These are phyloP conservation scores for Nephromyces sp. DNA, from an alignment of 169 alveolate genomes.

Conservation along the genomic window DNA sequence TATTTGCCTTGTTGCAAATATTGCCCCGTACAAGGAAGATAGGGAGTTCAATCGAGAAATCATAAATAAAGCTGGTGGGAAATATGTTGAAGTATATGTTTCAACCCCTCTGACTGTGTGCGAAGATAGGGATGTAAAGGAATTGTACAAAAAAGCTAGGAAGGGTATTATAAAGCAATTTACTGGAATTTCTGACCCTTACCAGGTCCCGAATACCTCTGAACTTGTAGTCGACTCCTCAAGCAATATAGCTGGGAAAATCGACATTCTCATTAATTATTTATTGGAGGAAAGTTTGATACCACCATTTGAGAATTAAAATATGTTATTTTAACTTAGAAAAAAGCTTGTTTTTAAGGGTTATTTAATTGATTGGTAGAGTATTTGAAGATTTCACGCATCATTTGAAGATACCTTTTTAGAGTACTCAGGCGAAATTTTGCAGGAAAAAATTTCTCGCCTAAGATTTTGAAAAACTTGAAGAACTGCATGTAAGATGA, in stretches of 20 bases:
- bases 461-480: too few species aligned
- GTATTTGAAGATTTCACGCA: too few species aligned
- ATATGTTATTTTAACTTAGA: not conserved
- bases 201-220: conserved; percentile 27
- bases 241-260: conserved; percentile 15
- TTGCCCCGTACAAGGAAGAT: conserved; percentile 33
- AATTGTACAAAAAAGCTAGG: conserved; percentile 36
- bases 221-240: conserved; percentile 25
- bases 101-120: conserved; percentile 30
- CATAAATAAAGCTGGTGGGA: conserved; percentile 21
- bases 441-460: too few species aligned
- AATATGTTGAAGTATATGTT: conserved; percentile 34
- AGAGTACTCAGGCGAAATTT: too few species aligned
- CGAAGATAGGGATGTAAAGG: conserved; percentile 34
- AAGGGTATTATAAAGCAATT: conserved; percentile 33
- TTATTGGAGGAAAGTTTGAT: conserved; percentile 11
- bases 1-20: conserved; percentile 31
- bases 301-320: not conserved
- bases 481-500: too few species aligned
- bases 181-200: conserved; percentile 38
- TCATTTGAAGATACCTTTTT: too few species aligned
- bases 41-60: conserved; percentile 20
- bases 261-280: conserved; percentile 4
- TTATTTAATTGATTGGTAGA: too few species aligned
- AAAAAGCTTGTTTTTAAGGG: not conserved